Base-by-base conservation (phyloP, 176 grass and related monocot genomes). In the Luzula sylvatica region DNA sequence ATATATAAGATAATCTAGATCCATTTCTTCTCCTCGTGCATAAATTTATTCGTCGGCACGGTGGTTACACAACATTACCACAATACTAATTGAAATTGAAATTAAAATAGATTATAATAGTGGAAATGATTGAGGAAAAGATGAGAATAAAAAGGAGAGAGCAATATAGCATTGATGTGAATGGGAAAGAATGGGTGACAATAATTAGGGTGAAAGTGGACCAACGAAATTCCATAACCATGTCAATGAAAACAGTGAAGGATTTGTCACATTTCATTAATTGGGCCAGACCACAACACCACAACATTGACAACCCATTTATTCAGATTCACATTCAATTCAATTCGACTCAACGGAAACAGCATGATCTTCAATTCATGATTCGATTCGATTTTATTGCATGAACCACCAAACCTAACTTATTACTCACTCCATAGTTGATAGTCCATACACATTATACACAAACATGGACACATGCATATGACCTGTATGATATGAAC, bases 291-390 rank as follows among this genome's bases (percentile, higher is more conserved):
- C 29, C 42, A 20, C 47, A 47, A 15, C n/a, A n/a, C n/a, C n/a
- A n/a, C n/a, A n/a, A 35, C 30, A 50, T 49, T 26, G 44, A 45
- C 44, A 24, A 45, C 42, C 30, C 47, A 47, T 61, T 44, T 27
- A 64, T 27, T 50, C 60, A 19, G 47, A 49, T n/a, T n/a, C n/a
- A n/a, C n/a, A n/a, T n/a, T n/a, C n/a, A n/a, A n/a, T n/a, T n/a
- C n/a, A n/a, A n/a, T n/a, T n/a, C n/a, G n/a, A n/a, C n/a, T 35
- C 39, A 64, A 64, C 47, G 60, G 42, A 64, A 64, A 64, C 26
- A 50, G 42, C 9, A 15, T 64, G 60, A 64, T 45, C 60, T 35
- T 50, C 7, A 35, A 35, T 35, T 35, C 30, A 35, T 35, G 30
- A 35, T 35, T 35, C 30, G 30, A 35, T 35, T 35, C 30, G 30